Evolutionary conservation across 2,329 filamentous ascomycete species (phyloP).

Genomic region (Verticillium alfalfae): DNA sequence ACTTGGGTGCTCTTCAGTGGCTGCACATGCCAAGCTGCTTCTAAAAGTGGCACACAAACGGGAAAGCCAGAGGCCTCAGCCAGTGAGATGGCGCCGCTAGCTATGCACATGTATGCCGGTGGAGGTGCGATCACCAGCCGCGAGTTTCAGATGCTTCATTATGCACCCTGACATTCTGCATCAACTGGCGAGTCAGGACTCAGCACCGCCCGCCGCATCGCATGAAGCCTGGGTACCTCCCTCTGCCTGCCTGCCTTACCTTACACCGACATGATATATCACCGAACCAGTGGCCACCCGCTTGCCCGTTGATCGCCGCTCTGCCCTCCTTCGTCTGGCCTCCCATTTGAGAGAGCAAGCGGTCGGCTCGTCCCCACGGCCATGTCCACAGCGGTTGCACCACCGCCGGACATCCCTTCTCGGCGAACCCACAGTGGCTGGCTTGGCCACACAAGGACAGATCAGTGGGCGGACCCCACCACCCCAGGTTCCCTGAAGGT

Average conservation of each 20-base stretch:
- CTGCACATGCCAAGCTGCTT: not conserved
- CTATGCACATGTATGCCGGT: not conserved
- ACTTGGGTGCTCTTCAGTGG: not conserved
- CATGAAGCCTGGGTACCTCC: not conserved
- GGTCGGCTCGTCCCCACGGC: not conserved
- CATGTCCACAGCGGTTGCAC: not conserved
- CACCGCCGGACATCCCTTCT: not conserved
- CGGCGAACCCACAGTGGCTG: not conserved
- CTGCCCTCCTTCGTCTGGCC: not conserved
- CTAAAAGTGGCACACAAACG: not conserved
- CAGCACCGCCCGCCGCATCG: not conserved
- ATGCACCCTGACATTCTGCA: not conserved
- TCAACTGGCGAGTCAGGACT: not conserved
- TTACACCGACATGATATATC: not conserved
- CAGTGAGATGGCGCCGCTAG: not conserved
- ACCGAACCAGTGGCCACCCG: not conserved
- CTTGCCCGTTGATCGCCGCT: not conserved
- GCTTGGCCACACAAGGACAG: not conserved
- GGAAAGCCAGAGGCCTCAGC: not conserved
- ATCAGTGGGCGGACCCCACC: not conserved
- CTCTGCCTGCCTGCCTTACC: no score
- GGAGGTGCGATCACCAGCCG: not conserved
- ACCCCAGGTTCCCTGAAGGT: not conserved
- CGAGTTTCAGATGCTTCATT: not conserved
- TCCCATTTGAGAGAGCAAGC: not conserved